phyloP scores from a whole-genome alignment of 2,329 filamentous ascomycete species.

The Sordariomycetes sp. region DNA sequence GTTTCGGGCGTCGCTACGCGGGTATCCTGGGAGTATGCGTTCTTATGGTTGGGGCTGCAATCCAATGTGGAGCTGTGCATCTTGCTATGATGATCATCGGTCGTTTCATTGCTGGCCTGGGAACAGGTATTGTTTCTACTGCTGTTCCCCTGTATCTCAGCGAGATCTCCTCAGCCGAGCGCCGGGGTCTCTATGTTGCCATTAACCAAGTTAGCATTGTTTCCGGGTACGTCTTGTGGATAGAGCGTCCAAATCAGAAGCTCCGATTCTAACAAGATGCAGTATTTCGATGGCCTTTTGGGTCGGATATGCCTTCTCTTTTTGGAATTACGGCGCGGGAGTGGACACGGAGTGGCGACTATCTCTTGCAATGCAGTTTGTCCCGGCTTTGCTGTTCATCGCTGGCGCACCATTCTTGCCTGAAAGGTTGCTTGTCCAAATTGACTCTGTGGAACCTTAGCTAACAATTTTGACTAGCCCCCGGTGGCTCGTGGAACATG shows the following conservation, averaged over 20 bases:
- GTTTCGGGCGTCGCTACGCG: constrained; percentile 10
- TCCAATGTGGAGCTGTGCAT: constrained; percentile 8
- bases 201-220: constrained; percentile 12
- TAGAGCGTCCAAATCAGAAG: background rate
- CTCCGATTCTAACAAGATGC: background rate
- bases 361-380: constrained; percentile 20
- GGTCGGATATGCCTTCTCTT: constrained; percentile 22
- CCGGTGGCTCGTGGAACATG: constrained; percentile 22
- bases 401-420: constrained; percentile 19
- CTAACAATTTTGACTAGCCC: constrained; percentile 10
- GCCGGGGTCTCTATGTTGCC: constrained; percentile 10
- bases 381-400: constrained; percentile 20
- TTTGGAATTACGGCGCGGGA: constrained; percentile 20
- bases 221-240: constrained; percentile 4
- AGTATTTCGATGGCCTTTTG: constrained; percentile 13
- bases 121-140: constrained; percentile 10
- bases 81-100: constrained; percentile 10
- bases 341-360: constrained; percentile 21
- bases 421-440: constrained; percentile 16
- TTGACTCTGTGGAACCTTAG: background rate
- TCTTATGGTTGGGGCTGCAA: constrained; percentile 9
- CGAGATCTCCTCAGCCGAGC: constrained; percentile 9
- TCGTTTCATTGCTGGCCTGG: constrained; percentile 10
- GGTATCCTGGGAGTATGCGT: constrained; percentile 8
- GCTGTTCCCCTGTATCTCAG: constrained; percentile 10